Conservation (phyloP, 1,284 basidiomycete species). For the Pseudozyma pruni region DNA sequence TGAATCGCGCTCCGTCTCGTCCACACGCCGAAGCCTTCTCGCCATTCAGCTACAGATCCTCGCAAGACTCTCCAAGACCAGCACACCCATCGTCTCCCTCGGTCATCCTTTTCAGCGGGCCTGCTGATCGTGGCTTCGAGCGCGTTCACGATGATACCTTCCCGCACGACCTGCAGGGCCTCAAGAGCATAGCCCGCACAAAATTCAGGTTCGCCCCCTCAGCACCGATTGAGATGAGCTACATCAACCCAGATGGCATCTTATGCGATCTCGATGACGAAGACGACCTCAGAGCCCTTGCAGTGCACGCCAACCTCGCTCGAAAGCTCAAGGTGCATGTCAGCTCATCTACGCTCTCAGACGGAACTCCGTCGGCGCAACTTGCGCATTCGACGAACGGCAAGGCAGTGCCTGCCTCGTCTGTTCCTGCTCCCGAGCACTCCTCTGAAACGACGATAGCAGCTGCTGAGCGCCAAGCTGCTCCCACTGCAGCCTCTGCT, state of each 20-base stretch:
- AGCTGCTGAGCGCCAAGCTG: background rate
- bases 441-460: background rate
- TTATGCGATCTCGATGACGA: slow-evolving; percentile 51
- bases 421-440: too few species aligned
- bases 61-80: slow-evolving; percentile 14
- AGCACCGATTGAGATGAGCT: slow-evolving; percentile 40
- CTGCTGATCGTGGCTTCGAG: slow-evolving; percentile 32
- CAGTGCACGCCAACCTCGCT: slow-evolving; percentile 39
- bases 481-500: background rate
- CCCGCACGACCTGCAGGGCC: slow-evolving; percentile 15
- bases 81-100: slow-evolving; percentile 24
- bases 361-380: background rate
- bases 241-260: slow-evolving; percentile 46
- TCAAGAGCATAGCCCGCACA: slow-evolving; percentile 24
- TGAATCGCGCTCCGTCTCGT: slow-evolving; percentile 11
- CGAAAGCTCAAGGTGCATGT: slow-evolving; percentile 41
- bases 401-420: background rate
- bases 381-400: slow-evolving; percentile 1
- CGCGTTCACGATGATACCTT: slow-evolving; percentile 37
- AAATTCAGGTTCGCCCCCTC: slow-evolving; percentile 39
- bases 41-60: slow-evolving; percentile 26
- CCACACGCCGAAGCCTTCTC: slow-evolving; percentile 13
- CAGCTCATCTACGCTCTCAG: background rate
- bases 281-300: slow-evolving; percentile 51
- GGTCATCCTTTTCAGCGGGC: slow-evolving; percentile 39